Evolutionary conservation across 2,329 filamentous ascomycete species (phyloP), one percentile per base, ranked within the genome.

Genomic region (Zymoseptoria ardabiliae): DNA sequence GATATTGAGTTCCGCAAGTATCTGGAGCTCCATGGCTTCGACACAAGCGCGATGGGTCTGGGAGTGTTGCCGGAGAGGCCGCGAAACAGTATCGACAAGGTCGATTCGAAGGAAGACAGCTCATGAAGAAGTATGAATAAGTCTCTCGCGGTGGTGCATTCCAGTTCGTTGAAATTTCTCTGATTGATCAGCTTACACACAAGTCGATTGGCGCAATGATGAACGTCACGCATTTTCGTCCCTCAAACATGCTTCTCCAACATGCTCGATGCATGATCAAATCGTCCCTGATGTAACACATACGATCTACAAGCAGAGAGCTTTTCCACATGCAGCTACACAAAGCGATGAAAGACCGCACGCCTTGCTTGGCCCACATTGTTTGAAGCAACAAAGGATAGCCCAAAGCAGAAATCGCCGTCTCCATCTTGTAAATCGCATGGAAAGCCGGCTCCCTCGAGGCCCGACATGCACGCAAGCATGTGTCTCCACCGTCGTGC

Each of bases 1-100:
- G 91, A 97, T 69, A 70, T 78, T 8, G 81, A 82, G 50, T 97
- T 96, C 77, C 82, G 89, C 35, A 82, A 77, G 19, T 96, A 88
- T 70, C 78, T 97, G 11, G 80, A 85, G 69, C 77, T 76, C 23
- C 80, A 93, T 60, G 91, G 91, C 3, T 96, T 88, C 76, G 91
- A 96, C 71, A 87, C 69, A 9, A 68, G 55, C 13, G 59, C 66
- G 61, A 68, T 73, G 68, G 71, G 71, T 10, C 30, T 41, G 22
- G 45, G 45, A 19, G 21, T 23, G 56, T 53, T 57, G 45, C 56
- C 59, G 25, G 53, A 51, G 45, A 35, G n/a, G 20, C 53, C 55
- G 4, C 28, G 49, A 23, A 61, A 49, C 6, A 54, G 8, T 53
- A 25, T 57, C 22, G 17, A 13, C 49, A 50, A 53, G 51, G 35